Conservation (phyloP, 805 yeast species). For the Yarrowia alimentaria region DNA sequence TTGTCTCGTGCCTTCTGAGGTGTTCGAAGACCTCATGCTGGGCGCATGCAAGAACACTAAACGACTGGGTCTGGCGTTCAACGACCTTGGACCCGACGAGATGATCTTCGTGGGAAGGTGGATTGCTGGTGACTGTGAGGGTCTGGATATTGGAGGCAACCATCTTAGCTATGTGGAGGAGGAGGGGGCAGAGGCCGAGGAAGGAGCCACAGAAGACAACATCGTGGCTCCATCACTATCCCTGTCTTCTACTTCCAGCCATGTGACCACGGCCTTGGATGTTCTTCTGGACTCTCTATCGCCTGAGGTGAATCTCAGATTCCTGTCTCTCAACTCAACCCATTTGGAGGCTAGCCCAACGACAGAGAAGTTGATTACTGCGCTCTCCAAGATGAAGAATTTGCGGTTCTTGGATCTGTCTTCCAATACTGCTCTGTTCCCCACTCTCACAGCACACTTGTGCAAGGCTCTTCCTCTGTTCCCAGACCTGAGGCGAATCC, state of each 20-base stretch:
- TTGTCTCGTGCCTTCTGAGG: slow-evolving; percentile 52
- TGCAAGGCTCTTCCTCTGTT: slow-evolving; percentile 67
- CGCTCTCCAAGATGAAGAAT: slow-evolving; percentile 50
- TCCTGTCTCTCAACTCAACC: slow-evolving; percentile 66
- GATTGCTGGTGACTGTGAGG: slow-evolving; percentile 53
- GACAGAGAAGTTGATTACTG: slow-evolving; percentile 44
- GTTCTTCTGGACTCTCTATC: slow-evolving; percentile 31
- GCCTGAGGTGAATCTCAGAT: slow-evolving; percentile 41
- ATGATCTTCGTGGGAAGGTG: slow-evolving; percentile 56
- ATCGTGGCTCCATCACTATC: too few relatives aligned
- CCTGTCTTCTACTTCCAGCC: neutral
- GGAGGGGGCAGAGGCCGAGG: neutral
- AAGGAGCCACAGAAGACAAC: neutral
- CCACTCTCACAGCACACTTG: slow-evolving; percentile 56
- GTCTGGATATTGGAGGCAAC: slow-evolving; percentile 83
- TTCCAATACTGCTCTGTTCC: slow-evolving; percentile 65
- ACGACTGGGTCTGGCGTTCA: slow-evolving; percentile 75
- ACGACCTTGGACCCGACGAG: slow-evolving; percentile 62
- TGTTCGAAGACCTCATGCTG: slow-evolving; percentile 55
- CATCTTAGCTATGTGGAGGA: slow-evolving; percentile 42
- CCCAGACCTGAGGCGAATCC: slow-evolving; percentile 61
- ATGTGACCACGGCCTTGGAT: slow-evolving; percentile 33
- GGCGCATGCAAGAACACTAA: slow-evolving; percentile 57
- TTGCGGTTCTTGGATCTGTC: slow-evolving; percentile 75
- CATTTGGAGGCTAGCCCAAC: slow-evolving; percentile 47